Conservation (phyloP, 306 rosid genomes). For the Hippophae rhamnoides region DNA sequence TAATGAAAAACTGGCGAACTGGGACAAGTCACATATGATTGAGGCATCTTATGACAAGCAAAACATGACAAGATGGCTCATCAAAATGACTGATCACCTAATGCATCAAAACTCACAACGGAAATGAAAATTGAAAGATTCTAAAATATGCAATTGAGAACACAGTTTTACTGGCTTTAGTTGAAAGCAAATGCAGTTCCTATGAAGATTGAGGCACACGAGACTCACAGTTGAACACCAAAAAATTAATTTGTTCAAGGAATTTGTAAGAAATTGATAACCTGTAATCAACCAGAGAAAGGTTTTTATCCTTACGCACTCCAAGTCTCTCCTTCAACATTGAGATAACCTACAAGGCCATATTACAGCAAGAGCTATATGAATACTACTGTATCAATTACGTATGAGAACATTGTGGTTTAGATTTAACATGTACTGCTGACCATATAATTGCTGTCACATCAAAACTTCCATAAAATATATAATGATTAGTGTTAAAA, state of each 20-base stretch:
- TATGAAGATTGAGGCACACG: background rate
- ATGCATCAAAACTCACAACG: too few relatives aligned
- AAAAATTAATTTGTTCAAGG: conserved; percentile 13
- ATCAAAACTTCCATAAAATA: conserved; percentile 12
- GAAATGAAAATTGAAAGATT: background rate
- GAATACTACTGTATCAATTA: conserved; percentile 4
- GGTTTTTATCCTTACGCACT: conserved; percentile 40
- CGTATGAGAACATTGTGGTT: background rate
- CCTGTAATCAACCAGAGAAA: conserved; percentile 78
- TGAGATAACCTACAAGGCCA: conserved; percentile 52
- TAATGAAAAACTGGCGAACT: background rate
- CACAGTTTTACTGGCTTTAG: background rate
- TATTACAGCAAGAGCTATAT: conserved; percentile 11
- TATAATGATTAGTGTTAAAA: conserved; percentile 3
- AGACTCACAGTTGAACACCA: conserved; percentile 1
- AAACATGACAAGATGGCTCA: too few relatives aligned
- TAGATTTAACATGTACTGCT: background rate
- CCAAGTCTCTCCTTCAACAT: conserved; percentile 68
- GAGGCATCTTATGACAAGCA: too few relatives aligned
- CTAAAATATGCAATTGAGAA: background rate
- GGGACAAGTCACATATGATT: too few relatives aligned
- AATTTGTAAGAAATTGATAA: conserved; percentile 19
- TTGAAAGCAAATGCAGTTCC: background rate
- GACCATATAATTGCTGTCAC: background rate
- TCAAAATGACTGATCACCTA: too few relatives aligned